Percentiles rank a stretch among this genome's conserved stretches.
Evolutionary conservation across 2,329 filamentous ascomycete genomes (phyloP).

Genomic region (Ceratocystis ficicola): DNA sequence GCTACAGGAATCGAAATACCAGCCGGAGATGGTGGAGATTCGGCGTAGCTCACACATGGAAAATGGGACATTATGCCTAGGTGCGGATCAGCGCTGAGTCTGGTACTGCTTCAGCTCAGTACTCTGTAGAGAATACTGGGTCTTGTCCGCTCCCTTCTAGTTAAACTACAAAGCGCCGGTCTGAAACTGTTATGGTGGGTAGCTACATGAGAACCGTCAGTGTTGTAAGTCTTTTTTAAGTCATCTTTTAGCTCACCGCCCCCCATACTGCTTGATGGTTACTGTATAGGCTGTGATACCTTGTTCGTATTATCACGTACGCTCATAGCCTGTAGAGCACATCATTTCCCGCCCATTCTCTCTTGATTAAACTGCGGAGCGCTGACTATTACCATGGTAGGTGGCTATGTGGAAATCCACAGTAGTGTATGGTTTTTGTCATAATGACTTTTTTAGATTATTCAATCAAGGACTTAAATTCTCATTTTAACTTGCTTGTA

Average conservation of each 20-base stretch:
- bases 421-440: background rate
- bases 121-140: conserved; percentile 15
- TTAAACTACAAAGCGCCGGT: conserved; percentile 18
- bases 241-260: background rate
- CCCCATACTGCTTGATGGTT: background rate
- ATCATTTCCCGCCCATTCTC: background rate
- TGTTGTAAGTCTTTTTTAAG: conserved; percentile 16
- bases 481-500: too few species aligned
- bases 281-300: background rate
- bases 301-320: background rate
- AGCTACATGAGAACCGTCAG: conserved; percentile 16
- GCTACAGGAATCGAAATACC: background rate
- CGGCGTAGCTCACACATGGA: background rate
- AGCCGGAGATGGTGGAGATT: background rate
- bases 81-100: background rate
- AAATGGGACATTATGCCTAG: background rate
- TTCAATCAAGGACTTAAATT: too few species aligned
- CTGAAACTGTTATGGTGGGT: conserved; percentile 17
- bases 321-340: background rate
- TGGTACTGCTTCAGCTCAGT: background rate
- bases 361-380: background rate
- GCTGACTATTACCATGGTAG: background rate
- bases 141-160: conserved; percentile 18
- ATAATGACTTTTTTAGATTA: background rate
- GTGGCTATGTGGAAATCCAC: background rate